Evolutionary conservation across 139 green algal genomes (phyloP).

Genomic region (Dunaliella primolecta): DNA sequence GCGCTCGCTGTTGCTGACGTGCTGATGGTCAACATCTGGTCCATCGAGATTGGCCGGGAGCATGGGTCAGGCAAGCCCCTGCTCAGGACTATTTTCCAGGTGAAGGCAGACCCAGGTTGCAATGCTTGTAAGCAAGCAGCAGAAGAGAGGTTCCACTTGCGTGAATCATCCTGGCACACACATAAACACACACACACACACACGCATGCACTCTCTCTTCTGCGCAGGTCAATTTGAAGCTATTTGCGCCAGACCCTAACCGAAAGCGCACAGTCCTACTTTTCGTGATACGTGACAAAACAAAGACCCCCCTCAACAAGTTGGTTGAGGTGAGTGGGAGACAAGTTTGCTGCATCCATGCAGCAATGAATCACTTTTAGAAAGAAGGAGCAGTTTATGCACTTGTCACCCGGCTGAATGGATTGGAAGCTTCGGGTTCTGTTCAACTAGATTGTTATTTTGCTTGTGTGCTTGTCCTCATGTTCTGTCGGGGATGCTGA

Average conservation of each 20-base stretch:
- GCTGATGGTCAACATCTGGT: constrained; percentile 97
- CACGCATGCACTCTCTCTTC: too few relatives aligned
- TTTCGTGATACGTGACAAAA: constrained; percentile 97
- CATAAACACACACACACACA: too few relatives aligned
- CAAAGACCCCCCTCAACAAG: constrained; percentile 78
- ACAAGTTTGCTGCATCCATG: not conserved
- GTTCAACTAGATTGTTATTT: too few relatives aligned
- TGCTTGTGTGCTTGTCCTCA: too few relatives aligned
- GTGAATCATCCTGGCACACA: too few relatives aligned
- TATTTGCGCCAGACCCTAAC: constrained; percentile 82
- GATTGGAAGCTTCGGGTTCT: too few relatives aligned
- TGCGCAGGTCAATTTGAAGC: constrained; percentile 98
- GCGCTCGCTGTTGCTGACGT: constrained; percentile 91
- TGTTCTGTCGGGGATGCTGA: too few relatives aligned
- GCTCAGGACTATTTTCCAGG: constrained; percentile 97
- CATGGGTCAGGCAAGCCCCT: constrained; percentile 93
- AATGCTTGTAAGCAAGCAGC: too few relatives aligned
- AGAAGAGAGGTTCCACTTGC: too few relatives aligned
- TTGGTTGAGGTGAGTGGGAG: constrained; percentile 42
- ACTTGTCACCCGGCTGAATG: too few relatives aligned
- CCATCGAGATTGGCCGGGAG: constrained; percentile 96
- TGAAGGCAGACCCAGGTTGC: constrained; percentile 11
- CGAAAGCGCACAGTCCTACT: constrained; percentile 79
- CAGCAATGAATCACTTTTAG: too few relatives aligned
- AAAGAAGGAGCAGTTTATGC: too few relatives aligned